Evolutionary conservation across 306 rosid species (phyloP), one percentile per base, ranked within the genome.

Genomic region (Lathyrus tuberosus): DNA sequence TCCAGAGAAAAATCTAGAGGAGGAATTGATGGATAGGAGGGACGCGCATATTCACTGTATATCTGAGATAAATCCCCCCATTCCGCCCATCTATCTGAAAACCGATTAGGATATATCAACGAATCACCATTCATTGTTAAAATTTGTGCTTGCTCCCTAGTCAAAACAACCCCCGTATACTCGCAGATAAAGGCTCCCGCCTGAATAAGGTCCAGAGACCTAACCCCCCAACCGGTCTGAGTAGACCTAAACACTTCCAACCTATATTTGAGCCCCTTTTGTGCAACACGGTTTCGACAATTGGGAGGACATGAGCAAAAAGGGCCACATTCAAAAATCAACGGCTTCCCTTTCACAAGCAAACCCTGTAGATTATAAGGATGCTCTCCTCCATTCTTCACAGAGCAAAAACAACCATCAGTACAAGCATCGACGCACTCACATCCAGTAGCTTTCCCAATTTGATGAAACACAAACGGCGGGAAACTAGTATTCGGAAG

Each of bases 11-110:
- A 88, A 86, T 94, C 99, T 70, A 91, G 63, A 6, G 97, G 97
- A 65, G 96, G 99, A 75, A 89, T 73, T 6, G 90, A 80, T 9
- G 97, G 99, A 88, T 78, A 91, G 0, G 92, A 81, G 9, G 99
- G 97, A 18, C 95, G 90, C 43, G 54, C 83, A 83, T 87, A 86
- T 62, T 84, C 75, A 17, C 91, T 10, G 75, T 72, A 69, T 66
- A 87, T 68, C 79, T 77, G 95, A 79, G 97, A 94, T 56, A 94
- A 76, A 80, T 94, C 92, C 13, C 99, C 99, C 99, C 99, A 94
- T 58, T 94, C 99, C 33, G 89, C 83, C 97, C 97, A 94, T 78
- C 92, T 87, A 40, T 83, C 86, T 6, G 92, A 52, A 82, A 94
- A 94, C 17, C 88, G 83, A 69, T 73, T 82, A 0, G 99, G 99